Base-by-base conservation (phyloP, 1,284 basidiomycete genomes). In the Tilletia setariae region DNA sequence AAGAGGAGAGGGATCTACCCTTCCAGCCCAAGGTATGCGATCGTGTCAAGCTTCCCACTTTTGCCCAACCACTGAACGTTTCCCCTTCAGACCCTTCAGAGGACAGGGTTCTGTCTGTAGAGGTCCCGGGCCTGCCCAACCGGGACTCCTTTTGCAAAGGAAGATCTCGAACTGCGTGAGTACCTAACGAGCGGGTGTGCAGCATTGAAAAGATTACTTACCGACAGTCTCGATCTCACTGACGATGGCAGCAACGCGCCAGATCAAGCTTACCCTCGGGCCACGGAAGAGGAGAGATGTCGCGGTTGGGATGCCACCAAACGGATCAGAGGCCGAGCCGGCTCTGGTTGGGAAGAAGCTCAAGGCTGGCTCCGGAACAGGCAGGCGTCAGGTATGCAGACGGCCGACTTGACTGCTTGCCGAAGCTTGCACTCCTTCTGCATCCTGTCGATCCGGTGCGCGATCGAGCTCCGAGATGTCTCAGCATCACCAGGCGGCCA, bases 401-500 rank as follows among this genome's bases (percentile, higher is more conserved):
- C 90, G 53, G 87, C 89, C 47, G 94, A 97, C 82, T 82, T 93
- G 70, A 89, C 89, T 65, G 91, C 91, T 1, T 93, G 90, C 79
- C 87, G 90, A 63, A 91, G 88, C 72, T 89, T 1, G 80, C 83
- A 43, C 81, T 91, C 68, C 98, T 98, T 84, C 84, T 90, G 64
- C 89, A 91, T 69, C 93, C 95, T 35, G 94, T 98, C 28, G 95
- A 84, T 67, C 83, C 83, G 0, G 80, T 84, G 65, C 81, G 83
- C 35, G 81, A 82, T 43, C 70, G 76, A 66, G 80, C 77, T 28
- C 78, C 77, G 2, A 72, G 81, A 66, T 98, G 98, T 83, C 93
- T 93, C 76, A 89, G 91, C 65, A 85, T 95, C 68, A 91, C 98
- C 84, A 91, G 91, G 82, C 86, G 90, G 16, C 95, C 96, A 0